phyloP scores from a whole-genome alignment of 371 early-diverging fungal genomes.

The Apophysomyces variabilis region DNA sequence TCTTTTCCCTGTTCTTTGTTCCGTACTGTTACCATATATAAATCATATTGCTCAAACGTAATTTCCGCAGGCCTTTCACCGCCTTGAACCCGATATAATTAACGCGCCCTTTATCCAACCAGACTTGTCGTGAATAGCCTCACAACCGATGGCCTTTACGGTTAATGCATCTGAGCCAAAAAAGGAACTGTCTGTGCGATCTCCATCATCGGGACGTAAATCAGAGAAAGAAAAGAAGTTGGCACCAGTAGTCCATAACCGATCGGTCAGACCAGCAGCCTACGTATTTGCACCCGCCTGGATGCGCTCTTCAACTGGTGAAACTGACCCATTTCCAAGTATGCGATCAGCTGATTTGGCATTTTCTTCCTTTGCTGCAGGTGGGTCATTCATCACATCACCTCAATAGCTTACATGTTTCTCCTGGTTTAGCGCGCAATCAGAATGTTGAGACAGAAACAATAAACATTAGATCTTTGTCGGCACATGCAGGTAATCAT shows the following conservation, averaged over 20 bases:
- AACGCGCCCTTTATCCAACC: not conserved
- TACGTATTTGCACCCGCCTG: conserved; percentile 22
- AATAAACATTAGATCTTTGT: not conserved
- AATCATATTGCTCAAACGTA: too few relatives aligned
- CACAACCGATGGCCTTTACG: not conserved
- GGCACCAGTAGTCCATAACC: not conserved
- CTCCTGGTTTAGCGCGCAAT: not conserved
- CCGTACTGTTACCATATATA: too few relatives aligned
- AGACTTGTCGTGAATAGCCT: not conserved
- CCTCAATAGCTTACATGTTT: not conserved
- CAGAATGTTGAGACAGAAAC: conserved; percentile 4
- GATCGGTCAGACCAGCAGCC: conserved; percentile 4
- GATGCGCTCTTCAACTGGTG: conserved; percentile 8
- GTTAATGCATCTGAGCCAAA: conserved; percentile 4
- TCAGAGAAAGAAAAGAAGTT: not conserved
- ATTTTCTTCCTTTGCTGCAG: conserved; percentile 20
- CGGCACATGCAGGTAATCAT: not conserved
- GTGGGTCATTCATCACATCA: not conserved
- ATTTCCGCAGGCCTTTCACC: not conserved
- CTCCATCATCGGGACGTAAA: not conserved
- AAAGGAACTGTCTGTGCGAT: not conserved
- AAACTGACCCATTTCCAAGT: not conserved
- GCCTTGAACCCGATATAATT: not conserved
- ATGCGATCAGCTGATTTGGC: conserved; percentile 10
- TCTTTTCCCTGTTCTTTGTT: too few relatives aligned